phyloP scores from a whole-genome alignment of 2,329 filamentous ascomycete genomes.

The Curvularia hawaiiensis region DNA sequence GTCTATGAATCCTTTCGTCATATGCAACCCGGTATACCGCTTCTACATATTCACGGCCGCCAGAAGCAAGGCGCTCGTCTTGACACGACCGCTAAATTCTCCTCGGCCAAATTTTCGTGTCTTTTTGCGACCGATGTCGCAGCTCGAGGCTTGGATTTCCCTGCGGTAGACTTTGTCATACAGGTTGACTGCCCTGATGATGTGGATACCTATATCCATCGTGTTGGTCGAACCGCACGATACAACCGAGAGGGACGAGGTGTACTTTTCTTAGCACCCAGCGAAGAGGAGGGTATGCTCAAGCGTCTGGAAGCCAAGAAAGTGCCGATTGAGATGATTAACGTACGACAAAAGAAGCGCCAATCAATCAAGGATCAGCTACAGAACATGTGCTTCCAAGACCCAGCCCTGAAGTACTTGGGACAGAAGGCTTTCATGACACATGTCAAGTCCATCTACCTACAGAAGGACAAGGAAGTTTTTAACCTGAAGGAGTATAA shows the following conservation, averaged over 20 bases:
- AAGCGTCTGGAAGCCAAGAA: conserved; percentile 85
- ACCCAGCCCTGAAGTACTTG: conserved; percentile 90
- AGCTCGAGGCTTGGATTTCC: conserved; percentile 92
- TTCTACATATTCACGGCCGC: conserved; percentile 90
- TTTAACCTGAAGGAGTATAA: conserved; percentile 85
- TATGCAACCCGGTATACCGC: conserved; percentile 89
- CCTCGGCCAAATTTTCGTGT: conserved; percentile 79
- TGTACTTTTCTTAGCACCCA: conserved; percentile 89
- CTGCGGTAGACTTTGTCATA: conserved; percentile 98
- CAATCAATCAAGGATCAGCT: conserved; percentile 82
- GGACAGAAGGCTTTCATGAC: conserved; percentile 96
- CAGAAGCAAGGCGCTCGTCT: conserved; percentile 90
- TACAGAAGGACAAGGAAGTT: conserved; percentile 90
- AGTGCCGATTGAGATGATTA: conserved; percentile 84
- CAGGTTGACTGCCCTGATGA: conserved; percentile 97
- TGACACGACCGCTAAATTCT: conserved; percentile 86
- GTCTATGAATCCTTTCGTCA: conserved; percentile 93
- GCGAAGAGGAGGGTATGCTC: conserved; percentile 91
- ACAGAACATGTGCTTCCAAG: conserved; percentile 95
- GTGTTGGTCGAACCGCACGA: conserved; percentile 91
- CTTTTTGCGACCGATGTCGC: conserved; percentile 96
- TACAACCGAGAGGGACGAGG: conserved; percentile 88
- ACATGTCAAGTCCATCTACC: conserved; percentile 81
- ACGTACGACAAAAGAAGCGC: conserved; percentile 87
- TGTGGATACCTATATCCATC: conserved; percentile 95